Evolutionary conservation across 1,284 basidiomycete species (phyloP).

Genomic region (Ceratobasidium sp.): DNA sequence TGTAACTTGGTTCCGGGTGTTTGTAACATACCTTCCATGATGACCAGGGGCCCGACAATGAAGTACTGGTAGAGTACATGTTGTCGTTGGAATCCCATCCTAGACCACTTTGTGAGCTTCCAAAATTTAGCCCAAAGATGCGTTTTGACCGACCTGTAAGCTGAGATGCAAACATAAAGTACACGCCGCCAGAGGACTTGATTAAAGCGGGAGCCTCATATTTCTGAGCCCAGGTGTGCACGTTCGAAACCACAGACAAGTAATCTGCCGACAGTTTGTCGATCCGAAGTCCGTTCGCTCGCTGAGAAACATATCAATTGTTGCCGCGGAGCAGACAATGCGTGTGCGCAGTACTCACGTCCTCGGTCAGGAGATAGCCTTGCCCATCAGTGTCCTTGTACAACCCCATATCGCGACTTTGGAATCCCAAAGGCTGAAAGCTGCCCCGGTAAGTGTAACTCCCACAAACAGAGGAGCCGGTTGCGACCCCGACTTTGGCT

Average conservation of each 20-base stretch:
- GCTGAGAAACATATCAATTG: slow-evolving; percentile 30
- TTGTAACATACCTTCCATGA: slow-evolving; percentile 45
- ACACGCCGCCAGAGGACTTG: slow-evolving; percentile 46
- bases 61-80: slow-evolving; percentile 47
- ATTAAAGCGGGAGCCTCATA: slow-evolving; percentile 48
- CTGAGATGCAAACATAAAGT: slow-evolving; percentile 49
- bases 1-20: not conserved
- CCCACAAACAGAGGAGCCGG: slow-evolving; percentile 47
- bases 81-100: slow-evolving; percentile 50
- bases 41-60: slow-evolving; percentile 47
- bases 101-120: not conserved
- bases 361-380: slow-evolving; percentile 48
- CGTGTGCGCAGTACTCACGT: slow-evolving; percentile 36
- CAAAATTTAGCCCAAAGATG: not conserved
- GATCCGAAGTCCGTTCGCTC: slow-evolving; percentile 48
- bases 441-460: slow-evolving; percentile 46
- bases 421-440: slow-evolving; percentile 47
- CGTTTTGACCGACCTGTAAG: slow-evolving; percentile 44
- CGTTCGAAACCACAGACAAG: slow-evolving; percentile 44
- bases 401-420: slow-evolving; percentile 49
- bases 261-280: slow-evolving; percentile 48
- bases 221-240: slow-evolving; percentile 46
- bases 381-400: slow-evolving; percentile 49
- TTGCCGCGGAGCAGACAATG: not conserved
- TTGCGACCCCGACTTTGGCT: slow-evolving; percentile 49